Conservation (phyloP, 208 protist species). For the Trypanosomatidae sp. region DNA sequence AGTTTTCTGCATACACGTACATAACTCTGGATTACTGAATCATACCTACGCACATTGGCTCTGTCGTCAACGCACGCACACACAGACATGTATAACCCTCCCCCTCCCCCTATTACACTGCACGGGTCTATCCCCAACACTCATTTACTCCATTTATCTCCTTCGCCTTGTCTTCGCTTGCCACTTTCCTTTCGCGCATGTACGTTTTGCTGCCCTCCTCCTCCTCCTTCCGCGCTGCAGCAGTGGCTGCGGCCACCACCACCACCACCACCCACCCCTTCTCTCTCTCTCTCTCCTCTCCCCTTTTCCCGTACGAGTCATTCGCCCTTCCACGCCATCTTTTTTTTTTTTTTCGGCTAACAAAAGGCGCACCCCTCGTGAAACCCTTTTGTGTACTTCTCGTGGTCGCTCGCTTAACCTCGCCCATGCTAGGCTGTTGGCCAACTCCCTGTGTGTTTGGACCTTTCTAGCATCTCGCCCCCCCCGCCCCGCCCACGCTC, state of each 20-base stretch:
- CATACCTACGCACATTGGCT: neutral
- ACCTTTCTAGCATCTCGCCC: neutral
- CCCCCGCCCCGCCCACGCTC: too few species aligned
- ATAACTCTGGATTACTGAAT: neutral
- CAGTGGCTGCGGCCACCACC: neutral
- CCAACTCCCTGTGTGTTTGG: neutral
- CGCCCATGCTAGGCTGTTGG: neutral
- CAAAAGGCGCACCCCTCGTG: too few species aligned
- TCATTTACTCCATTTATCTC: neutral
- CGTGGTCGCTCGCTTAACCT: neutral
- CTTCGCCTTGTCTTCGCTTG: neutral
- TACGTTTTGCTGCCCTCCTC: neutral
- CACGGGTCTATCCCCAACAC: neutral
- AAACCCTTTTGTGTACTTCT: neutral
- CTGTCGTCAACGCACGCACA: neutral
- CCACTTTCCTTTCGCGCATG: neutral
- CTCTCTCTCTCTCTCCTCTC: neutral
- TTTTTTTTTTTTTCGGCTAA: neutral
- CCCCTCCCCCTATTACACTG: neutral
- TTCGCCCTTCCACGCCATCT: neutral
- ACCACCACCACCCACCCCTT: neutral
- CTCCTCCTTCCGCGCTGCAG: too few species aligned
- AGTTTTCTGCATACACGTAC: too few species aligned
- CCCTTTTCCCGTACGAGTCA: neutral
- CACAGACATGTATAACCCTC: neutral